Evolutionary conservation across 257 asterid species (phyloP), one percentile per base, ranked within the genome.

Genomic region (Euphrasia confusa): DNA sequence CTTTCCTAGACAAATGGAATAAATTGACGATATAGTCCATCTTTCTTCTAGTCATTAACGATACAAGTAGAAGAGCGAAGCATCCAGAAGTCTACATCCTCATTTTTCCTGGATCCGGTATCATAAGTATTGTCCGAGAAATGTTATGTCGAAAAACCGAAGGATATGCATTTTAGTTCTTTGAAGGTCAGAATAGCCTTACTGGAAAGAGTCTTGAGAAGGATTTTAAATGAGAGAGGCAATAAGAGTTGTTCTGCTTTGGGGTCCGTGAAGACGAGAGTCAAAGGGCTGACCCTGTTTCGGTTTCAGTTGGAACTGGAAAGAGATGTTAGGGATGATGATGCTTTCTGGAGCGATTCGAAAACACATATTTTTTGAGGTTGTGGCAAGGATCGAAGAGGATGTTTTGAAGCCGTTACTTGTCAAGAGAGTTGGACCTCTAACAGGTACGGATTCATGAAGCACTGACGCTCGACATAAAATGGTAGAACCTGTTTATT

Each of bases 231-330:
- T 9, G 76, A 70, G 21, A 76, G 56, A 58, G 58, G 66, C 70
- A 61, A 57, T 32, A 54, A 54, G 39, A 65, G 48, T 61, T 54
- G 65, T 10, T 53, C 68, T 11, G 44, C 68, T 56, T 58, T 67
- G 60, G 76, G 85, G 49, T 74, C 77, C 65, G 61, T 80, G 21
- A 84, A 79, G 73, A 74, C 71, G 33, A 85, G 71, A 56, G 65
- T 83, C 61, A 78, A 61, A 27, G 83, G 86, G 21, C 76, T 84
- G 21, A 60, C 72, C n/a, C 7, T 80, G 26, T 79, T 79, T 64
- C 96, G 84, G 32, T 90, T 90, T 71, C 90, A 73, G 65, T 68
- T 90, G 75, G 95, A 79, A 66, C 53, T 90, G 62, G 91, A 83
- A 64, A 80, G 90, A 65, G 73, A 70, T 57, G 67, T 88, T 56